Conservation (phyloP, 129 eudicot genomes). For the Chrysanthemum makinoi region DNA sequence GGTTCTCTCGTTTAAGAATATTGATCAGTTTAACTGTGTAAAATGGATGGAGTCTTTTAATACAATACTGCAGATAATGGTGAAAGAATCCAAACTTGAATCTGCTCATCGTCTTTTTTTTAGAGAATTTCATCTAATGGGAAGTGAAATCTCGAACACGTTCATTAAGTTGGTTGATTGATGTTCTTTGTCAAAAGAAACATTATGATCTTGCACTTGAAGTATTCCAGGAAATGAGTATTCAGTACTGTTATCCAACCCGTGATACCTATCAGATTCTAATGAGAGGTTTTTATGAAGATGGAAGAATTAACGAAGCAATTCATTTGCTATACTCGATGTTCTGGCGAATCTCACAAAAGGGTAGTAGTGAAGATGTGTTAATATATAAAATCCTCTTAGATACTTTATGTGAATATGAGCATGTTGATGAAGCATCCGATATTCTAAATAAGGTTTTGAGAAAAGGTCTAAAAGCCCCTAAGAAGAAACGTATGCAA, state of each 20-base stretch:
- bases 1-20: conserved; percentile 52
- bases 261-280: conserved; percentile 64
- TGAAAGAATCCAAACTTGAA: conserved; percentile 62
- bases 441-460: conserved; percentile 70
- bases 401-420: conserved; percentile 67
- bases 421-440: conserved; percentile 67
- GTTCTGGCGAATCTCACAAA: conserved; percentile 86
- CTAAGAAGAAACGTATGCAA: conserved; percentile 49
- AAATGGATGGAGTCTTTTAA: conserved; percentile 77
- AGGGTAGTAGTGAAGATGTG: conserved; percentile 89
- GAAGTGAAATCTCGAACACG: conserved; percentile 65
- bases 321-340: conserved; percentile 76
- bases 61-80: conserved; percentile 69
- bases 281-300: conserved; percentile 86
- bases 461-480: conserved; percentile 81
- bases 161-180: conserved; percentile 65
- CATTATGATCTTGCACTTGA: conserved; percentile 76
- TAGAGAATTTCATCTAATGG: conserved; percentile 60
- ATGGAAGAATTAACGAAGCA: conserved; percentile 78
- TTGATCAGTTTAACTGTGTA: conserved; percentile 75
- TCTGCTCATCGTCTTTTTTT: conserved; percentile 48
- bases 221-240: conserved; percentile 71
- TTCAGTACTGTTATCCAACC: conserved; percentile 71
- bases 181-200: conserved; percentile 53
- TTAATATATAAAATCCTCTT: conserved; percentile 67